Evolutionary conservation across 2,329 filamentous ascomycete genomes (phyloP), one percentile per base, ranked within the genome.

Genomic region (Sarocladium brachiariae): DNA sequence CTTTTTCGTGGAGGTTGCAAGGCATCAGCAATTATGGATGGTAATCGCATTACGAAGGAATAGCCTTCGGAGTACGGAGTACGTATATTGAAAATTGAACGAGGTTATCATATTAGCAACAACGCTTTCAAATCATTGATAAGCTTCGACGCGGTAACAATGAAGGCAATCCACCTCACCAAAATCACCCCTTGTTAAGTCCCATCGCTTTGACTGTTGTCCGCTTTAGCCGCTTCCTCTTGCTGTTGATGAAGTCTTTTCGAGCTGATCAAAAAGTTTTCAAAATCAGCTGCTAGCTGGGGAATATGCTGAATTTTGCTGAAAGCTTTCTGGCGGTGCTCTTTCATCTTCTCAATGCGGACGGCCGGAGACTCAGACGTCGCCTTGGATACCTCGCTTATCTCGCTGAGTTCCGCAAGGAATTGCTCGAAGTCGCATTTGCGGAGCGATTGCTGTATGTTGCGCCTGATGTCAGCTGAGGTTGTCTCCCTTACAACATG

Each of bases 371-470:
- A 4, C 27, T 47, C 25, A 16, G 25, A 10, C 7, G 43, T 8
- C 8, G 4, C 43, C 4, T 47, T 31, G n/a, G 43, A 8, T 4
- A 25, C 43, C n/a, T 31, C 25, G 11, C 33, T n/a, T 6, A 33
- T 33, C 10, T 30, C 21, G 4, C 16, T 10, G 6, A 47, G 27
- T 11, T 47, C 43, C 4, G 24, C 43, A 24, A 47, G 31, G 43
- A 47, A 47, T 14, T 47, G 25, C 4, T 47, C 43, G 27, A 31
- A 47, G n/a, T 47, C 43, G 27, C 43, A 47, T 47, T 47, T 31
- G 43, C 43, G 43, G 10, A 47, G 43, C 10, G 43, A 31, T 23
- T 13, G 13, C 43, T 47, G 16, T 14, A 4, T n/a, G 7, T 7
- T 4, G 8, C 8, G 37, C 16, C 9, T 8, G 19, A 14, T 23